These are phyloP conservation scores for Phytopythium helicoides DNA, from an alignment of 352 stramenopile genomes.

Conservation along the genomic window DNA sequence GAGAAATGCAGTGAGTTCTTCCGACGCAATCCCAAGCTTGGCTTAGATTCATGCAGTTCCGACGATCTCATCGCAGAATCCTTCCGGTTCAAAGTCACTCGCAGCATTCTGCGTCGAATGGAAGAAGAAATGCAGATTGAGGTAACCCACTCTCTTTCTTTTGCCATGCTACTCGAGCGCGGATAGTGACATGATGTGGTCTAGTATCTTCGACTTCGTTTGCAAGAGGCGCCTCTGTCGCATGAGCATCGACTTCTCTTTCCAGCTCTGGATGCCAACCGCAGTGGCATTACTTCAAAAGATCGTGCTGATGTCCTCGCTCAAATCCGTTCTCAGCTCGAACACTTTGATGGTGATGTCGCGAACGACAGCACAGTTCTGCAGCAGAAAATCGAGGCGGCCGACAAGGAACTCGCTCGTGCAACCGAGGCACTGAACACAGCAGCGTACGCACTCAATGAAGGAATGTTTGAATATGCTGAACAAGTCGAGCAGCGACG, in stretches of 20 bases:
- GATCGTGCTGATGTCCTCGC: slow-evolving; percentile 37
- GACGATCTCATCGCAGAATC: slow-evolving; percentile 41
- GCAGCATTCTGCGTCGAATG: slow-evolving; percentile 46
- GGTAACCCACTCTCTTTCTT: slow-evolving; percentile 14
- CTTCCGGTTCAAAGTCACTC: slow-evolving; percentile 67
- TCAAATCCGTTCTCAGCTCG: slow-evolving; percentile 58
- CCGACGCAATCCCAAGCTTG: slow-evolving; percentile 51
- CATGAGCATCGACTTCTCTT: slow-evolving; percentile 72
- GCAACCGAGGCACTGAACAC: slow-evolving; percentile 49
- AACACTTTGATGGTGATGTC: slow-evolving; percentile 60
- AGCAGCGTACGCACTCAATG: slow-evolving; percentile 60
- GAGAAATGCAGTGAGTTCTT: slow-evolving; percentile 75
- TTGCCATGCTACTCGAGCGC: background rate
- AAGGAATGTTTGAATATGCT: slow-evolving; percentile 59
- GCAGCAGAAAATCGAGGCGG: slow-evolving; percentile 74
- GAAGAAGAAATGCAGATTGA: slow-evolving; percentile 71
- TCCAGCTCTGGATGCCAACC: slow-evolving; percentile 40
- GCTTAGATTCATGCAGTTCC: slow-evolving; percentile 32
- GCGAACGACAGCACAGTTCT: slow-evolving; percentile 68
- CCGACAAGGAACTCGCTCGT: slow-evolving; percentile 52
- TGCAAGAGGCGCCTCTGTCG: slow-evolving; percentile 59
- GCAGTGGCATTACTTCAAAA: background rate
- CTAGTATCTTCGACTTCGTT: slow-evolving; percentile 70
- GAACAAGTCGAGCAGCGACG: slow-evolving; percentile 47
- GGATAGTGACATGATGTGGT: too few species aligned